Evolutionary conservation across 495 filamentous ascomycete species (phyloP).

Genomic region (Aspergillus campestris): DNA sequence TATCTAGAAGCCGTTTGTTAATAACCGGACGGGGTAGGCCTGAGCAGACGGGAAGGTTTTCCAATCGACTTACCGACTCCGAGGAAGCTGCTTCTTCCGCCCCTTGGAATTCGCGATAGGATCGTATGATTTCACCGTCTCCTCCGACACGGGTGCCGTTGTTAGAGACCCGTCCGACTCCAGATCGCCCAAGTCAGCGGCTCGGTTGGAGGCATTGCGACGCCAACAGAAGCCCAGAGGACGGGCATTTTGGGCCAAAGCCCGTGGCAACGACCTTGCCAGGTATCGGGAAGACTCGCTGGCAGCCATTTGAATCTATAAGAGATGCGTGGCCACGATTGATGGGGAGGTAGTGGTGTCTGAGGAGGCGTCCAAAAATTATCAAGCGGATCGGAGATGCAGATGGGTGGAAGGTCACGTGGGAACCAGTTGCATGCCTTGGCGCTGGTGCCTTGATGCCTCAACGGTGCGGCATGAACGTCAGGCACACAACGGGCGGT

Average conservation of each 20-base stretch:
- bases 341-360: slow-evolving; percentile 8
- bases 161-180: slow-evolving; percentile 31
- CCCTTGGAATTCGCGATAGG: slow-evolving; percentile 44
- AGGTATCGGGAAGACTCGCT: slow-evolving; percentile 36
- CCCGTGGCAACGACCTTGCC: slow-evolving; percentile 34
- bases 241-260: slow-evolving; percentile 25
- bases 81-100: slow-evolving; percentile 51
- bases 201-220: slow-evolving; percentile 43
- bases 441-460: not conserved
- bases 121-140: slow-evolving; percentile 41
- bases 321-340: slow-evolving; percentile 7
- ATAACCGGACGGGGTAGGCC: slow-evolving; percentile 1
- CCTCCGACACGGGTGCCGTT: slow-evolving; percentile 12
- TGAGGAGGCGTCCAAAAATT: slow-evolving; percentile 26
- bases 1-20: slow-evolving; percentile 50
- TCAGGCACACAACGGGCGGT: too few species aligned
- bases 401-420: slow-evolving; percentile 4
- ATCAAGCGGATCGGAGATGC: slow-evolving; percentile 19
- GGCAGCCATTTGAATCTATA: slow-evolving; percentile 30
- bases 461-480: slow-evolving; percentile 1
- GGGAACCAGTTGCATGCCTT: slow-evolving; percentile 8
- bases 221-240: slow-evolving; percentile 27
- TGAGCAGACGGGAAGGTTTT: not conserved
- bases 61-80: slow-evolving; percentile 49
- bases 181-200: slow-evolving; percentile 27